phyloP scores from a whole-genome alignment of 139 green algal species.

The Chlamydomonas sphaeroides region DNA sequence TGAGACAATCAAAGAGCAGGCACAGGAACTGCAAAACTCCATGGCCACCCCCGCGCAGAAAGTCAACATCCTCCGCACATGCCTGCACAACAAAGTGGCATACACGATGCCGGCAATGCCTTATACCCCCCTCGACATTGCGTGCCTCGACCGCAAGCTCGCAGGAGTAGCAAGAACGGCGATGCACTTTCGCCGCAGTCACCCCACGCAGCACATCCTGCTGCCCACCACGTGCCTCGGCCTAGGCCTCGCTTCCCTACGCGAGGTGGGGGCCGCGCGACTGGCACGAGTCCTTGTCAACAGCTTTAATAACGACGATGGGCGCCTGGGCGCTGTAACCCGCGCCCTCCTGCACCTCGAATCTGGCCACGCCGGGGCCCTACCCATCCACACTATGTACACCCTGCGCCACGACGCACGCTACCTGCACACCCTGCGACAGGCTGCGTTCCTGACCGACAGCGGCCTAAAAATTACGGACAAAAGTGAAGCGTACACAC shows the following conservation, averaged over 20 bases:
- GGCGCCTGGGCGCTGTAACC: neutral
- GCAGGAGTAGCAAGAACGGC: neutral
- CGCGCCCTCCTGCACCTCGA: neutral
- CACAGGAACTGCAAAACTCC: neutral
- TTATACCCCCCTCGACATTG: neutral
- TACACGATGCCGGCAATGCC: neutral
- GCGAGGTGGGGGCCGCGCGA: neutral
- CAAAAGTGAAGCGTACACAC: neutral
- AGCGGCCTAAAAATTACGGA: neutral
- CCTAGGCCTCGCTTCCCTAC: neutral
- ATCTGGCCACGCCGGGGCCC: neutral
- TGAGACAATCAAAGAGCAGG: neutral
- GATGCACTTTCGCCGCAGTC: neutral
- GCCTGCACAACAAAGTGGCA: neutral
- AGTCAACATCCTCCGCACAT: neutral
- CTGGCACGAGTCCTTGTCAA: neutral
- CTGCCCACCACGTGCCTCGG: too few species aligned
- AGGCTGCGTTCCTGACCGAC: neutral
- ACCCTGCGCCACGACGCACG: too few species aligned
- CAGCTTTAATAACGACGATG: neutral
- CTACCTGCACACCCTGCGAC: too few species aligned
- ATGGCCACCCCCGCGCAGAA: neutral
- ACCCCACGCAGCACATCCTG: neutral
- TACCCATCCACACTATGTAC: neutral
- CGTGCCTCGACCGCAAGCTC: neutral